These are phyloP conservation scores for Aspergillus pseudotamarii DNA, from an alignment of 2,329 filamentous ascomycete genomes.

Conservation along the genomic window DNA sequence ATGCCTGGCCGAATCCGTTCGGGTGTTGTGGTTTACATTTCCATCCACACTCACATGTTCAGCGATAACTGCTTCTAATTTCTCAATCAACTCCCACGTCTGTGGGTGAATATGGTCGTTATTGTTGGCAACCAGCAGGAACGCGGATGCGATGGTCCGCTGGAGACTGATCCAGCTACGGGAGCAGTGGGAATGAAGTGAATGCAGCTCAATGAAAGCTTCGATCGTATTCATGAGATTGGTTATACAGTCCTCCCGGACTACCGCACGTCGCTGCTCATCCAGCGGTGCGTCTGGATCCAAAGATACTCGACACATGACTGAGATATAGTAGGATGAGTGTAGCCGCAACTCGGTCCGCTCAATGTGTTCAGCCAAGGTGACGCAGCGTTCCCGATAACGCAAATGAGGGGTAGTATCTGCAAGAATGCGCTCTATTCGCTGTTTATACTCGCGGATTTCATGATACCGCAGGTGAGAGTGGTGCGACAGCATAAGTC, in stretches of 20 bases:
- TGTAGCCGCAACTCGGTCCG: constrained; percentile 62
- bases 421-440: constrained; percentile 57
- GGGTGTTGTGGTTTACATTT: constrained; percentile 25
- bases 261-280: constrained; percentile 33
- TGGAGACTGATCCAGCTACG: constrained; percentile 48
- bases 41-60: constrained; percentile 36
- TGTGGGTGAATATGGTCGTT: constrained; percentile 26
- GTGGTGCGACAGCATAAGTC: constrained; percentile 52
- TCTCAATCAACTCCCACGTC: constrained; percentile 33
- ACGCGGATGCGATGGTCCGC: constrained; percentile 45
- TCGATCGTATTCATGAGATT: constrained; percentile 57
- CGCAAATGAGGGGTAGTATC: constrained; percentile 60
- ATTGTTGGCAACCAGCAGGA: constrained; percentile 39
- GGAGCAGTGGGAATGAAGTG: constrained; percentile 39
- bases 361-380: constrained; percentile 55
- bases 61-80: constrained; percentile 31
- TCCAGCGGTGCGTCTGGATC: constrained; percentile 43
- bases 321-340: constrained; percentile 62
- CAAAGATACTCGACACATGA: constrained; percentile 61
- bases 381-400: constrained; percentile 45
- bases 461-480: constrained; percentile 53
- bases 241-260: constrained; percentile 57
- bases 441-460: constrained; percentile 58
- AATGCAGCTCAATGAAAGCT: constrained; percentile 58
- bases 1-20: constrained; percentile 39